These are phyloP conservation scores for Nematocida sp. DNA, from an alignment of 371 early-diverging fungal genomes.

Conservation along the genomic window DNA sequence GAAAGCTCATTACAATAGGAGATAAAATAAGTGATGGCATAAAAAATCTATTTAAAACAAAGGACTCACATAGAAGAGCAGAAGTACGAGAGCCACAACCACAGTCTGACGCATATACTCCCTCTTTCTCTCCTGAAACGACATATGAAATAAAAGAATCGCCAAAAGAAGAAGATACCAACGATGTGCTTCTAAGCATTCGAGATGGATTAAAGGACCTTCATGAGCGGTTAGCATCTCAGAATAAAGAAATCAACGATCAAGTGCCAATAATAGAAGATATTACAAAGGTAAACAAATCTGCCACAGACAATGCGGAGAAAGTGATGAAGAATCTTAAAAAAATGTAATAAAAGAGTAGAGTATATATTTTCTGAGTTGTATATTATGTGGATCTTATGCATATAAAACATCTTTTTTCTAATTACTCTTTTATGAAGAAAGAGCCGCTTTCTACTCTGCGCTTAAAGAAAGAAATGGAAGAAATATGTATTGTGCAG, in stretches of 20 bases:
- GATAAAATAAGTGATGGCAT: constrained; percentile 45
- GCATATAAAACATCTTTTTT: too few species aligned
- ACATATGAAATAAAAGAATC: not conserved
- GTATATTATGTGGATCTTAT: too few species aligned
- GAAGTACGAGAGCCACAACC: not conserved
- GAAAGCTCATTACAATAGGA: constrained; percentile 41
- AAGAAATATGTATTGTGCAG: not conserved
- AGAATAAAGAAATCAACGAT: constrained; percentile 40
- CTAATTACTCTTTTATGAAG: not conserved
- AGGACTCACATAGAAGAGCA: not conserved
- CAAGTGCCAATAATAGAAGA: constrained; percentile 48
- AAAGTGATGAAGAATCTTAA: constrained; percentile 45
- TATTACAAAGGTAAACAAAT: constrained; percentile 32
- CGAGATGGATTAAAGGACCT: constrained; percentile 34
- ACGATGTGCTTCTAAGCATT: constrained; percentile 31
- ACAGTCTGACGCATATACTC: not conserved
- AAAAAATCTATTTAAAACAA: constrained; percentile 31
- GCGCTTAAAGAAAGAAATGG: constrained; percentile 16
- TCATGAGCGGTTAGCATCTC: constrained; percentile 5
- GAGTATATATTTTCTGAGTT: too few species aligned
- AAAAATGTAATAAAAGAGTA: constrained; percentile 20
- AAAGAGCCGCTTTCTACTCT: constrained; percentile 32
- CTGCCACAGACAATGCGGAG: constrained; percentile 15
- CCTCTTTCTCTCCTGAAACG: not conserved
- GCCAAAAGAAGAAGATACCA: constrained; percentile 29